Base-by-base conservation (phyloP, 2,329 filamentous ascomycete genomes). In the Ophiobolus disseminans region DNA sequence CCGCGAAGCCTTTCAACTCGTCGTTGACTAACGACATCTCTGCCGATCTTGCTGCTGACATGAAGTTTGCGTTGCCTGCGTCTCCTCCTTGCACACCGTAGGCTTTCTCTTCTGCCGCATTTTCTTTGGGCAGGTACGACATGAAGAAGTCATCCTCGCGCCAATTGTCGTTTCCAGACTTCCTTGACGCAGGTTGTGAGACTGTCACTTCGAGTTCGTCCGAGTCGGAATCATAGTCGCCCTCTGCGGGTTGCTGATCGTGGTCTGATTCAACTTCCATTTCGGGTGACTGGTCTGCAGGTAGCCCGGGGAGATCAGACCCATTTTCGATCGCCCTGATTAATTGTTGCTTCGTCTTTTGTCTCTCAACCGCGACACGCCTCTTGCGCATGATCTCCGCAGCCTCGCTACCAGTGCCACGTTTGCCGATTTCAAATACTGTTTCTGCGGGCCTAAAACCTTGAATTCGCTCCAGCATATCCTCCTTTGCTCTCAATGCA, bases 21-120 rank as follows among this genome's bases (percentile, higher is more conserved):
- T 99, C 94, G 68, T 91, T 91, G 51, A 84, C 87, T 10, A 99
- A 85, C 73, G 97, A 94, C 90, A 99, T 96, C 30, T 91, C 89
- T 2, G 86, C 90, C 58, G 85, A 85, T 61, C 91, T 85, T n/a
- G 95, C 93, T 5, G 90, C 90, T 66, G 91, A 86, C 37, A 95
- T 83, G 76, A 99, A 99, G 74, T 88, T 92, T 45, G 83, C 80
- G 26, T 75, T 75, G 22, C 75, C 74, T 16, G 76, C 76, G 43
- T 78, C 77, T 58, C 91, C 91, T 0, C 90, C 89, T 73, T 95
- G 90, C 14, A 99, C 91, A 56, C 92, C 91, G 75, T 99, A 99
- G 10, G 87, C 94, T 45, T 90, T 88, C 69, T 97, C 91, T 75
- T 97, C 93, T 42, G 88, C 90, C 4, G 88, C 80, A 72, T 93